A percentile compares a stretch with the other conserved stretches of the same genome.
Conservation (phyloP, 176 grass and related monocot species). For the Saccharum spontaneum region DNA sequence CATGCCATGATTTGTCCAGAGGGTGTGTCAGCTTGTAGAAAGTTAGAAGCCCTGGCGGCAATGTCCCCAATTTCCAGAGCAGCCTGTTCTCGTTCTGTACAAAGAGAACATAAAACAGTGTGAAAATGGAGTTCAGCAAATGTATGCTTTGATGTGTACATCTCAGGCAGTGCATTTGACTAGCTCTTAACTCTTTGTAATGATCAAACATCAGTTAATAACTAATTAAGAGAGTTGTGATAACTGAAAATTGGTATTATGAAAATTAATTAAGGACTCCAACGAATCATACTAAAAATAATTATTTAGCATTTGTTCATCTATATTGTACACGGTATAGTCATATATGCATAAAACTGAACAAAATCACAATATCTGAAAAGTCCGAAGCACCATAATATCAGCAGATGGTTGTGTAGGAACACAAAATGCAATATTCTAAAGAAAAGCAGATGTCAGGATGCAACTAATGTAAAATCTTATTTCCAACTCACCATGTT, state of each 20-base stretch:
- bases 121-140: background rate
- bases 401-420: background rate
- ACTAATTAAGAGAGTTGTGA: background rate
- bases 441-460: background rate
- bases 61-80: conserved; percentile 53
- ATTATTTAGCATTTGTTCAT: conserved; percentile 2
- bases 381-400: background rate
- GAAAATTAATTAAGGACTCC: background rate
- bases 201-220: background rate
- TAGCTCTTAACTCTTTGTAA: background rate
- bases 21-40: conserved; percentile 57
- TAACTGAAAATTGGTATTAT: background rate
- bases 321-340: background rate
- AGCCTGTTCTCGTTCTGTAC: conserved; percentile 47
- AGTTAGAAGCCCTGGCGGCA: conserved; percentile 43
- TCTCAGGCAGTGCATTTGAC: background rate
- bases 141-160: background rate
- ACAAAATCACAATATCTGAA: background rate
- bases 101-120: background rate
- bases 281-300: conserved; percentile 1
- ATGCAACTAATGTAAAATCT: background rate
- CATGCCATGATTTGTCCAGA: conserved; percentile 57
- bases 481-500: conserved; percentile 52
- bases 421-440: conserved; percentile 7
- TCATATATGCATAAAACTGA: background rate